Percentiles rank a stretch among this genome's conserved stretches.
These are phyloP conservation scores for Mortierella alpina DNA, from an alignment of 192 early-diverging fungal species.

Conservation along the genomic window DNA sequence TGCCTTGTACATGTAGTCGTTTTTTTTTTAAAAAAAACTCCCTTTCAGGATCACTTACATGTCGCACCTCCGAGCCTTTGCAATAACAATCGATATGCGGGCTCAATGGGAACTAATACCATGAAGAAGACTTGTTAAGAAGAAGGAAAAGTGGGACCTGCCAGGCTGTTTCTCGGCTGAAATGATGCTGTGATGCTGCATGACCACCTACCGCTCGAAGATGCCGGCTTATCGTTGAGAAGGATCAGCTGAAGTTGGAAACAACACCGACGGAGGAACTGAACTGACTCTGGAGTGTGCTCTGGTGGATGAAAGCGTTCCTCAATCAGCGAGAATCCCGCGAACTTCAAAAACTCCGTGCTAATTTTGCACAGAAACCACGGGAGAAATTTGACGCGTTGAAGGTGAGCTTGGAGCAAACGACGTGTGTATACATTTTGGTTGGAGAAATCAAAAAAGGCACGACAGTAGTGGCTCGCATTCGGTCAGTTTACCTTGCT, in stretches of 20 bases:
- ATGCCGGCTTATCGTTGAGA: neutral
- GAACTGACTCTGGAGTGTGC: neutral
- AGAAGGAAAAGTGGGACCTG: neutral
- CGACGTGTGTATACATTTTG: too few relatives aligned
- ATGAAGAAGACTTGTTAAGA: neutral
- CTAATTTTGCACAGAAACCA: constrained; percentile 9
- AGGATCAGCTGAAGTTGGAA: constrained; percentile 36
- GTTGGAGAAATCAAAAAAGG: constrained; percentile 1
- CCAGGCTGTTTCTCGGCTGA: neutral
- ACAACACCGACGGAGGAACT: constrained; percentile 12
- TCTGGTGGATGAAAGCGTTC: constrained; percentile 29
- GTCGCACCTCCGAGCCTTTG: neutral
- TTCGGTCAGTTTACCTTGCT: constrained; percentile 29
- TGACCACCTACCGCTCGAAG: constrained; percentile 2
- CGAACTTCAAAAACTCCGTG: constrained; percentile 26
- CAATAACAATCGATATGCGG: constrained; percentile 7
- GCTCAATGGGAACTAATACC: neutral
- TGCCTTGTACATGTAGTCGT: too few relatives aligned
- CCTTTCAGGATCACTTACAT: constrained; percentile 9
- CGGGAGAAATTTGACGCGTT: neutral
- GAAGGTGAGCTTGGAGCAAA: too few relatives aligned
- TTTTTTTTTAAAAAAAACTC: too few relatives aligned
- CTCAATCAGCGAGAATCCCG: constrained; percentile 36
- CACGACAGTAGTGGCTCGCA: neutral
- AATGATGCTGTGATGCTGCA: neutral